Evolutionary conservation across 257 asterid genomes (phyloP).

Genomic region (Przewalskia tangutica): DNA sequence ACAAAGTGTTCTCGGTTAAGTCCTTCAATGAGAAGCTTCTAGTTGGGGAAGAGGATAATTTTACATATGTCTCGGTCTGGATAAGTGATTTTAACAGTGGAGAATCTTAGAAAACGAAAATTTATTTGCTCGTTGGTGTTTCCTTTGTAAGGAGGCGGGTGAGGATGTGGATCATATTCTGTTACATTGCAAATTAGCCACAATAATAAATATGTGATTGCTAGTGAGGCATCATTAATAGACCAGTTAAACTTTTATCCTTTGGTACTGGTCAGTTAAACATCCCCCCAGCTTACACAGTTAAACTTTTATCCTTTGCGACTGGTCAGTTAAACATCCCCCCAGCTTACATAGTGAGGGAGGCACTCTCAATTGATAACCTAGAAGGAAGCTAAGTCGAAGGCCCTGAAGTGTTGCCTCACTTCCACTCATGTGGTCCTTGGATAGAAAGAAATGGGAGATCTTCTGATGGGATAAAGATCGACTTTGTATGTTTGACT

Average conservation of each 20-base stretch:
- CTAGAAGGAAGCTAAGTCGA: background rate
- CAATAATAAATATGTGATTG: background rate
- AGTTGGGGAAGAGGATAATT: no score
- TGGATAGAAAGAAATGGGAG: background rate
- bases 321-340: no score
- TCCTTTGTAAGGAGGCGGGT: no score
- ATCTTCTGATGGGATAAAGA: background rate
- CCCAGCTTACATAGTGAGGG: background rate
- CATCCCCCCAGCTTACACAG: background rate
- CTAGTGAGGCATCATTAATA: background rate
- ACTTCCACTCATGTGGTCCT: background rate
- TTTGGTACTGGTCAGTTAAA: background rate
- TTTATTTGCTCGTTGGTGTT: no score
- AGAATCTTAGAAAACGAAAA: no score
- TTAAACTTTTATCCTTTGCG: background rate
- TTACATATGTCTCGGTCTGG: no score
- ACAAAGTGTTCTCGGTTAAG: no score
- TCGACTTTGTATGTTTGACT: background rate
- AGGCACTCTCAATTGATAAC: background rate
- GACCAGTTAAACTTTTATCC: background rate
- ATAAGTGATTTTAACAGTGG: no score
- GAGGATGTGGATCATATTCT: no score
- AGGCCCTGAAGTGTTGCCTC: background rate
- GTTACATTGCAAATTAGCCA: no score
- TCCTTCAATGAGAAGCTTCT: no score